Conservation (phyloP, 1,284 basidiomycete genomes). For the Ustilago loliicola region DNA sequence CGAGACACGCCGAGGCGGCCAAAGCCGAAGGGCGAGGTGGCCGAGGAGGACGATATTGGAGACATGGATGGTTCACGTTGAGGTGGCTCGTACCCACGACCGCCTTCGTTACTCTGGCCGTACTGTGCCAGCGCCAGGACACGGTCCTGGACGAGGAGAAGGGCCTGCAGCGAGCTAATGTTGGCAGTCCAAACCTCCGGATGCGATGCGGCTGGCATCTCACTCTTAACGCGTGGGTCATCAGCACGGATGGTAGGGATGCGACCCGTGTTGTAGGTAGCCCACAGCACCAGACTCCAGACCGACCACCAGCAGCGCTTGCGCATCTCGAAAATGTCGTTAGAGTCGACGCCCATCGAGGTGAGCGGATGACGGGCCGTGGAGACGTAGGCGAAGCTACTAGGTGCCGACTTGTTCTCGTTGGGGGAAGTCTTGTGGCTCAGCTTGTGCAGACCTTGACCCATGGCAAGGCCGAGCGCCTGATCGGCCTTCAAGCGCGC, state of each 20-base stretch:
- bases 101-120: slow-evolving; percentile 19
- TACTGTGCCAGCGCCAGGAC: slow-evolving; percentile 59
- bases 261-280: slow-evolving; percentile 63
- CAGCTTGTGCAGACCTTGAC: slow-evolving; percentile 62
- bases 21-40: slow-evolving; percentile 33
- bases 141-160: slow-evolving; percentile 62
- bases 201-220: slow-evolving; percentile 52
- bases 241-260: slow-evolving; percentile 65
- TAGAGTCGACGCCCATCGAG: slow-evolving; percentile 38
- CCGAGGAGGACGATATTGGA: slow-evolving; percentile 28
- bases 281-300: slow-evolving; percentile 62
- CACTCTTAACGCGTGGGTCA: slow-evolving; percentile 63
- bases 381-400: slow-evolving; percentile 45
- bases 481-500: slow-evolving; percentile 65
- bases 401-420: slow-evolving; percentile 34
- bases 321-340: slow-evolving; percentile 62
- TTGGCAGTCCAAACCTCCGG: slow-evolving; percentile 54
- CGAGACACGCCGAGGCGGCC: slow-evolving; percentile 39
- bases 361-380: slow-evolving; percentile 38
- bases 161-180: slow-evolving; percentile 58
- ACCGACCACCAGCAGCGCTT: slow-evolving; percentile 66
- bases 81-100: slow-evolving; percentile 24
- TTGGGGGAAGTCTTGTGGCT: slow-evolving; percentile 32
- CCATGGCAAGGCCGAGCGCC: slow-evolving; percentile 65
- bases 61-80: slow-evolving; percentile 24